Conservation (phyloP, 352 stramenopile genomes). For the Pythium rishiriense region DNA sequence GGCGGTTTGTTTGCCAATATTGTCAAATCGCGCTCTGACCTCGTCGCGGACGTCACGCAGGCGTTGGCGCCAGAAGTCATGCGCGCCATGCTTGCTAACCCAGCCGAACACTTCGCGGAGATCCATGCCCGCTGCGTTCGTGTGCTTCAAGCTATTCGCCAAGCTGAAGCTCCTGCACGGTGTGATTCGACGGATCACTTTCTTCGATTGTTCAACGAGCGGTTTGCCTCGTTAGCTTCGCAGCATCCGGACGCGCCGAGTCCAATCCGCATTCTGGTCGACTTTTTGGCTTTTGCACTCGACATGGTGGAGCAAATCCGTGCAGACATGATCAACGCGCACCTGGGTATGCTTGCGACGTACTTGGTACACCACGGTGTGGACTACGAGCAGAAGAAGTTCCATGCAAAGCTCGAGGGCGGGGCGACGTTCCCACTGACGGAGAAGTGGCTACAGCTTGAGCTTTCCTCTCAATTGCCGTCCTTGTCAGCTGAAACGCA, state of each 20-base stretch:
- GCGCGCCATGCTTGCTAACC: conserved; percentile 38
- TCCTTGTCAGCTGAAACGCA: conserved; percentile 31
- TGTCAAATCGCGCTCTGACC: conserved; percentile 24
- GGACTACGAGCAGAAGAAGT: conserved; percentile 66
- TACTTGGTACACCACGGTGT: conserved; percentile 64
- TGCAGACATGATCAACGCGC: conserved; percentile 58
- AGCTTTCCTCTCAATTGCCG: conserved; percentile 37
- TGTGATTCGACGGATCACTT: conserved; percentile 48
- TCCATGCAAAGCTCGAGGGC: conserved; percentile 31
- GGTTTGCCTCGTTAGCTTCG: conserved; percentile 24
- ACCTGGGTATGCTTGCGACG: conserved; percentile 49
- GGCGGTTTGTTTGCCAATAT: conserved; percentile 36
- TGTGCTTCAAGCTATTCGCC: conserved; percentile 49
- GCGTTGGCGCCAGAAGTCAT: conserved; percentile 38
- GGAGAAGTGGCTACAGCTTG: conserved; percentile 46
- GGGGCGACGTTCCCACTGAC: conserved; percentile 41
- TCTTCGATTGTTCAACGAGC: conserved; percentile 30
- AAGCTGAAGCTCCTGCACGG: conserved; percentile 51
- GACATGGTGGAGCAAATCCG: conserved; percentile 70
- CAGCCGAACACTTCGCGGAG: conserved; percentile 26
- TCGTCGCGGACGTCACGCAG: conserved; percentile 42
- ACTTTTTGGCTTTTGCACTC: conserved; percentile 66
- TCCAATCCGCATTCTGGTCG: conserved; percentile 40
- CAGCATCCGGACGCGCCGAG: conserved; percentile 14
- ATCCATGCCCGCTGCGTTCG: conserved; percentile 44